Evolutionary conservation across 768 basidiomycete species (phyloP).

Genomic region (Suillus discolor): DNA sequence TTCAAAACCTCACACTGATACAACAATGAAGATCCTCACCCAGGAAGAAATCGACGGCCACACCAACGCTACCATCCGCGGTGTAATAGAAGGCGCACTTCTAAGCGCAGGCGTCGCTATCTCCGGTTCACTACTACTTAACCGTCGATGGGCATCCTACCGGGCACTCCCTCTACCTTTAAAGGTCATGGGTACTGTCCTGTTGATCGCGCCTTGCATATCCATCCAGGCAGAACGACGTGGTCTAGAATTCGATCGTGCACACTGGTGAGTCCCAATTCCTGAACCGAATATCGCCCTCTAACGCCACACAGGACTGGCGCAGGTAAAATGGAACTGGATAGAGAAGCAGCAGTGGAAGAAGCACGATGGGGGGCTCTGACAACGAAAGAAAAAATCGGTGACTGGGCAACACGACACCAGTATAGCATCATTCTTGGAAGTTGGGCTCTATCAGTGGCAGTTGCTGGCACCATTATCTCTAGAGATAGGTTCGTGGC

Average conservation of each 20-base stretch:
- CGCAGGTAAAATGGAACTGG: constrained; percentile 53
- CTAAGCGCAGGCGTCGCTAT: constrained; percentile 50
- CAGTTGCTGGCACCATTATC: constrained; percentile 64
- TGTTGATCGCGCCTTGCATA: constrained; percentile 64
- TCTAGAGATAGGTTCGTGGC: constrained; percentile 60
- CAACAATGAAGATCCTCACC: constrained; percentile 33
- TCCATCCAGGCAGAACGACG: constrained; percentile 77
- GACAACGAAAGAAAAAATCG: constrained; percentile 50
- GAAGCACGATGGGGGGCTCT: constrained; percentile 53
- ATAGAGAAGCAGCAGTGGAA: constrained; percentile 38
- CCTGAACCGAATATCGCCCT: not conserved
- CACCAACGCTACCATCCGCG: constrained; percentile 56
- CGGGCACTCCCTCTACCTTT: constrained; percentile 65
- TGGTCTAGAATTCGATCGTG: constrained; percentile 53
- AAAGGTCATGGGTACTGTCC: constrained; percentile 69
- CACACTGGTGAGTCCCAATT: constrained; percentile 3
- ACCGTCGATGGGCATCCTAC: constrained; percentile 60
- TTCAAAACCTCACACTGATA: not conserved
- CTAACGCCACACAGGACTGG: constrained; percentile 32
- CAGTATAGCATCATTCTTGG: constrained; percentile 76
- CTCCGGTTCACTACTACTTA: constrained; percentile 51
- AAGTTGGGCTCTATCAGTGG: constrained; percentile 73
- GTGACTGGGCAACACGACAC: constrained; percentile 66
- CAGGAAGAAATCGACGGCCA: constrained; percentile 58
- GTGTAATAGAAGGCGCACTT: constrained; percentile 58